Evolutionary conservation across 805 yeast genomes (phyloP), one percentile per base, ranked within the genome.

Genomic region (Saccharomycopsis guyanensis): DNA sequence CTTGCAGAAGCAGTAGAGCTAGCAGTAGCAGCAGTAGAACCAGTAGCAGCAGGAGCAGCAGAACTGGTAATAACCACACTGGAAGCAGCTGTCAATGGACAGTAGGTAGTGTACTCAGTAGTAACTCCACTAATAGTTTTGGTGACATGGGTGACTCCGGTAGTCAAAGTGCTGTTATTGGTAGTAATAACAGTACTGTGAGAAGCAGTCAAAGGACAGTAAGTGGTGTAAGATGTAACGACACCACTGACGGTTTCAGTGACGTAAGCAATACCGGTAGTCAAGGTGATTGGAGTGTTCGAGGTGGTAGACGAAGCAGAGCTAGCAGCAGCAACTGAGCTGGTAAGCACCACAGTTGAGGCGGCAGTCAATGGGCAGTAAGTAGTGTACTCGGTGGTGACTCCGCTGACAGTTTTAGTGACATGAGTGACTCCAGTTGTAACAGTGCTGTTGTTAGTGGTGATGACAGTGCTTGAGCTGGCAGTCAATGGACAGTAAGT

Each of bases 401-500:
- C 48, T 13, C 47, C 50, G 6, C 41, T 37, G 24, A 47, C 36
- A 23, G 53, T 47, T 13, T 34, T 22, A 24, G 53, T 51, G 31
- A 48, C 47, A 42, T 27, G 43, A 38, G 42, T 35, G 24, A 50
- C 52, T 41, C 53, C 54, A n/a, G 51, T 47, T 24, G 49, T 22
- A 32, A 43, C 40, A 27, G 50, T 46, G 18, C 19, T 4, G n/a
- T 35, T 24, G 22, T 15, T 33, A 12, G 6, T 8, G 34, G 53
- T 46, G 18, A 24, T 4, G 15, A 38, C 34, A 20, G 18, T 33
- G 37, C 19, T 10, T 4, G 46, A 25, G 12, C 20, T 36, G 31
- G 45, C 54, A 16, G 46, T 38, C 38, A 51, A 46, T 18, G 54
- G 50, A 24, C 54, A 48, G 41, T 42, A 38, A 35, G 52, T 45